These are phyloP conservation scores for Cynara cardunculus DNA, from an alignment of 129 eudicot species.

Conservation along the genomic window DNA sequence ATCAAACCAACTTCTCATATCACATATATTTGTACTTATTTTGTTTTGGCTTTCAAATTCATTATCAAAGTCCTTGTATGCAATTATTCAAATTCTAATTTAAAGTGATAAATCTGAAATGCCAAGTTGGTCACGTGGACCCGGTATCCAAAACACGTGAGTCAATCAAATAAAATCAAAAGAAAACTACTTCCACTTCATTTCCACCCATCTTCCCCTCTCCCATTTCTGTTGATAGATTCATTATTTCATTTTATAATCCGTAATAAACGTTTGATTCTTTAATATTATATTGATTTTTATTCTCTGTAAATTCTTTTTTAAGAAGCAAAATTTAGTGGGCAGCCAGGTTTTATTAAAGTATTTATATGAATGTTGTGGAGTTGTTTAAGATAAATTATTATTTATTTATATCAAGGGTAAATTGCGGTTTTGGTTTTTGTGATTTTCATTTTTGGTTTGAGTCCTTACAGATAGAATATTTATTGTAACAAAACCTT, in stretches of 20 bases:
- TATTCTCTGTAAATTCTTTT: too few relatives aligned
- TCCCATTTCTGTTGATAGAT: not conserved
- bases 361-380: too few relatives aligned
- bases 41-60: not conserved
- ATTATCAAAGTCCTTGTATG: constrained; percentile 6
- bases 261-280: not conserved
- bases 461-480: too few relatives aligned
- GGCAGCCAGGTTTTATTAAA: too few relatives aligned
- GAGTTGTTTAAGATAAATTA: too few relatives aligned
- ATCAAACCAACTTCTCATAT: not conserved
- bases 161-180: not conserved
- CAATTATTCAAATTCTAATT: not conserved
- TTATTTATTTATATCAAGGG: too few relatives aligned
- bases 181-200: not conserved
- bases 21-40: constrained; percentile 10
- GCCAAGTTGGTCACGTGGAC: constrained; percentile 24
- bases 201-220: not conserved
- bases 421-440: too few relatives aligned
- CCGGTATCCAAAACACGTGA: not conserved
- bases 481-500: too few relatives aligned
- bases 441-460: too few relatives aligned
- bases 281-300: not conserved
- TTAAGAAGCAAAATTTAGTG: too few relatives aligned
- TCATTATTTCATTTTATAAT: too few relatives aligned
- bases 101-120: too few relatives aligned